Base-by-base conservation (phyloP, 257 asterid species). In the Nicotiana obtusifolia region DNA sequence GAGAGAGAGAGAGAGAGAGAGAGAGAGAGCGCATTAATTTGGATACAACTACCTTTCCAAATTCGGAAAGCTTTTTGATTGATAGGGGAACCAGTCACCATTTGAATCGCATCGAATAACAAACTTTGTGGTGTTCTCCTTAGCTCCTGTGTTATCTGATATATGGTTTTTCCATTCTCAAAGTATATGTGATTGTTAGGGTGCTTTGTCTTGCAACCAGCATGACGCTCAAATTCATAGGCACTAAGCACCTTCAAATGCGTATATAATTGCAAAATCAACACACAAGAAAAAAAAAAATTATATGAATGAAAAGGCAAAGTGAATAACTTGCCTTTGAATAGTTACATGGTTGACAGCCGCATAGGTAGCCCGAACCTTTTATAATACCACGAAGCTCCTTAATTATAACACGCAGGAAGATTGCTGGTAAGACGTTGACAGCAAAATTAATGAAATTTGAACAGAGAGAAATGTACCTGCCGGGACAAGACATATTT, bases 131-230 rank as follows among this genome's bases (percentile, higher is more conserved):
- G 89, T 4, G 97, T 93, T 91, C 91, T 91, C 89, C 96, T 91
- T 47, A 95, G 88, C 90, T 95, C 99, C 85, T 95, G 99, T 81
- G 93, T 97, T 26, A 95, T 89, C 90, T 94, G 98, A 87, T 95
- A 94, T 73, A 95, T 91, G 9, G 97, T 92, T 90, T 95, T 95
- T 13, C 99, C 97, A 65, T 91, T 94, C 88, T 91, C 97, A 56
- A 94, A 92, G 89, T 90, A 92, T 85, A 94, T 92, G 92, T 94
- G 98, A 87, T 91, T 94, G 89, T 94, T 94, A 2, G 99, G 99
- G 88, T 95, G 98, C 88, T 94, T 95, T 30, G 99, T 91, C 89
- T 95, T 95, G 91, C 90, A 87, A 83, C 91, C 91, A 71, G 99
- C 98, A 84, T 94, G 99, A 5, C 97, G 94, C 92, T 95, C 98